Evolutionary conservation across 306 rosid species (phyloP), one percentile per base, ranked within the genome.

Genomic region (Leucaena leucocephala): DNA sequence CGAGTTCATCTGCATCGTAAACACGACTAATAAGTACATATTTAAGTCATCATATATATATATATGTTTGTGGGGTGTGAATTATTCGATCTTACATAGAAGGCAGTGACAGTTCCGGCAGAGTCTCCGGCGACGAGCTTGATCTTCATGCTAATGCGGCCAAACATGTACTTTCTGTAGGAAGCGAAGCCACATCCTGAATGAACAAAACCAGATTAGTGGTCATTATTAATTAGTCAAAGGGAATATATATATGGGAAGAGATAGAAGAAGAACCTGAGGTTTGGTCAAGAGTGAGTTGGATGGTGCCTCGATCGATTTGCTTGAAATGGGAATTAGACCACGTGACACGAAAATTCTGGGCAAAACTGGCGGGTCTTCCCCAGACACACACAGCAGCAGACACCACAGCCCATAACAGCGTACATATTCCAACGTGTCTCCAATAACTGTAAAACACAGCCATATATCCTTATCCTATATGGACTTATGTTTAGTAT

Each of bases 101-200:
- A 95, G 55, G 98, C 98, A 8, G 98, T 92, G 58, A 95, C 98
- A 0, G 98, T 95, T 40, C 98, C 98, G 1, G 98, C 98, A 27
- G 98, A 95, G 82, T 95, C 98, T 19, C 97, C 98, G 0, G 96
- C 90, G 39, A 92, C 40, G 71, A 95, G 97, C 81, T 95, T 95
- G 92, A 95, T 90, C 91, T 92, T 92, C 96, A 95, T 95, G 90
- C 97, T 95, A 72, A 92, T 95, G 55, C 92, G 97, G 3, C 98
- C 98, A 50, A 91, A 95, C 84, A 95, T 64, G 86, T 90, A 92
- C 78, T 90, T 86, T 6, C 33, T 79, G 78, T 80, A 90, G 38
- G 98, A 95, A 75, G 98, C 85, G 82, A 95, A 95, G 68, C 98
- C 98, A 79, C 97, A 88, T 38, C 98, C 98, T 92, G 71, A 75